Conservation (phyloP, 2,329 filamentous ascomycete species). For the Aspergillus phoenicis region DNA sequence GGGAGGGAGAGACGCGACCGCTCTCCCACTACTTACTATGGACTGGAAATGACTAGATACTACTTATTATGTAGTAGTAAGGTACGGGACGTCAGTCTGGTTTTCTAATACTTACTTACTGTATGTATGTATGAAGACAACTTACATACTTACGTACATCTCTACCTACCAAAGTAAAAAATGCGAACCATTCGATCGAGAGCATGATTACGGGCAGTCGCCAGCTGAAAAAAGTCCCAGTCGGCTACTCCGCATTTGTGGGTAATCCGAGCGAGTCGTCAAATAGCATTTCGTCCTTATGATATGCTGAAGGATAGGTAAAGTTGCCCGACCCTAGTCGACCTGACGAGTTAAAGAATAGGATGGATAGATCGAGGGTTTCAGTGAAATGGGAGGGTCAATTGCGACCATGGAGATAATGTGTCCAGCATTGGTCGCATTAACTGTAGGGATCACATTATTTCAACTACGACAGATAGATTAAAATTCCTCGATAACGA, state of each 20-base stretch:
- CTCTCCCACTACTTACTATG: slow-evolving; percentile 11
- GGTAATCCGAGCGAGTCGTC: slow-evolving; percentile 15
- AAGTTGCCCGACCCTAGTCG: slow-evolving; percentile 12
- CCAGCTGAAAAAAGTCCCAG: slow-evolving; percentile 23
- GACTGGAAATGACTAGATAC: neutral
- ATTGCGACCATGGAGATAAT: neutral
- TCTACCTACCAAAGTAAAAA: slow-evolving; percentile 11
- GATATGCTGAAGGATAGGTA: slow-evolving; percentile 15
- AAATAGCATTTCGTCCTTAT: slow-evolving; percentile 21
- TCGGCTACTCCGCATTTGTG: slow-evolving; percentile 25
- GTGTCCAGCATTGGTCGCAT: neutral
- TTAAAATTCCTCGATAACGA: neutral
- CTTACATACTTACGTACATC: slow-evolving; percentile 10
- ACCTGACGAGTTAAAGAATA: neutral
- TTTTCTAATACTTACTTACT: neutral
- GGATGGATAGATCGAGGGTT: neutral
- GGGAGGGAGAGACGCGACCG: slow-evolving; percentile 33
- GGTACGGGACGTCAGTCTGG: slow-evolving; percentile 8
- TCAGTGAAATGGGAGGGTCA: neutral
- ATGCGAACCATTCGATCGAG: slow-evolving; percentile 21
- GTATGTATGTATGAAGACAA: slow-evolving; percentile 1
- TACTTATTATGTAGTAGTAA: neutral
- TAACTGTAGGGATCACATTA: neutral
- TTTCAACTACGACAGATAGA: neutral
- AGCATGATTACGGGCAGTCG: slow-evolving; percentile 22